Evolutionary conservation across 768 basidiomycete genomes (phyloP).

Genomic region (Hirschioporus abietinus): DNA sequence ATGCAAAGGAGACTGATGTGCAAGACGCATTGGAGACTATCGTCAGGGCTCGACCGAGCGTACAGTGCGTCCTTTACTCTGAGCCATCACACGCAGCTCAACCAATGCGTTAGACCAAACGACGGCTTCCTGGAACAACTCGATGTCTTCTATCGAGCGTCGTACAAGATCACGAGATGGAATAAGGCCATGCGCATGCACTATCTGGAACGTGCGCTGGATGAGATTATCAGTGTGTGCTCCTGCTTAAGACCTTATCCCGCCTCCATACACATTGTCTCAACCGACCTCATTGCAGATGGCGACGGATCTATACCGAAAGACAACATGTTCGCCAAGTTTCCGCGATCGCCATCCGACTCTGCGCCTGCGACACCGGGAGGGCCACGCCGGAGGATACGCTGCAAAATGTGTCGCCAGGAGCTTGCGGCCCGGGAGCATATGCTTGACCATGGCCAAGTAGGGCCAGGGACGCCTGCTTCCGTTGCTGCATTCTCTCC

Average conservation of each 20-base stretch:
- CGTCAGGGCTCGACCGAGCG: conserved; percentile 53
- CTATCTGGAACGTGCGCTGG: conserved; percentile 72
- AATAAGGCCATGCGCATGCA: conserved; percentile 76
- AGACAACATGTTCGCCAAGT: conserved; percentile 72
- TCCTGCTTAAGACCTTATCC: no score
- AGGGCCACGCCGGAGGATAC: conserved; percentile 57
- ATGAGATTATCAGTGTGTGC: conserved; percentile 67
- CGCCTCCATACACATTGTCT: no score
- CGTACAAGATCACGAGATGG: conserved; percentile 57
- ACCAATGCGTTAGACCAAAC: conserved; percentile 60
- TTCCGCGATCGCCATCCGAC: conserved; percentile 59
- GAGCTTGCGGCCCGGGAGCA: conserved; percentile 89
- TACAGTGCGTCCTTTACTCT: conserved; percentile 51
- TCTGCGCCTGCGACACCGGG: conserved; percentile 57
- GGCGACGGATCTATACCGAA: conserved; percentile 64
- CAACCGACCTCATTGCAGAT: conserved; percentile 48
- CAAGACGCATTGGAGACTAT: conserved; percentile 66
- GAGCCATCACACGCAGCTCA: conserved; percentile 7
- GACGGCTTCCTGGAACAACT: conserved; percentile 77
- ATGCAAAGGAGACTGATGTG: conserved; percentile 50
- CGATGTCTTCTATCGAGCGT: conserved; percentile 68
- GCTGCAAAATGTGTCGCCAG: conserved; percentile 90
- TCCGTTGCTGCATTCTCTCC: conserved; percentile 38
- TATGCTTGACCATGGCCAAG: conserved; percentile 86
- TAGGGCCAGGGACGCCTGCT: conserved; percentile 60